Evolutionary conservation across 1,139 yeast genomes (phyloP), one percentile per base, ranked within the genome.

Genomic region (Kodamaea anthophila): DNA sequence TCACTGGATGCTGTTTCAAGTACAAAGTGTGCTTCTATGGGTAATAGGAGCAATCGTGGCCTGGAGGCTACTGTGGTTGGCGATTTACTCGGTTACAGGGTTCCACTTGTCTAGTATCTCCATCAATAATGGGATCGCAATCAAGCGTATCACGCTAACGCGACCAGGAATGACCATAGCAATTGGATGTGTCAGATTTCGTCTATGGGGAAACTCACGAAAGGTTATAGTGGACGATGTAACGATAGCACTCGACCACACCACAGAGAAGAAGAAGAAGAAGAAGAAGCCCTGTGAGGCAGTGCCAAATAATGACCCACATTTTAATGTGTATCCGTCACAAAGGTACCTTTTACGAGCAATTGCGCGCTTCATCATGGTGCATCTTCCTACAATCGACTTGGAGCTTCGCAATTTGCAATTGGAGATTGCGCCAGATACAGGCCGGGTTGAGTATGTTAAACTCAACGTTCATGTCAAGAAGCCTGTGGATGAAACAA

Each of bases 121-220:
- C 15, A 52, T 65, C 22, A 61, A 58, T 41, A 65, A 65, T 42
- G 71, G 72, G 11, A 34, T 66, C 4, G 59, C 53, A 58, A 46
- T 65, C 40, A 59, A 63, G 38, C 49, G 57, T 9, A 42, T 65
- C 15, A 33, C 51, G 5, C 31, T 56, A 23, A 38, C 36, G 9
- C 35, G 46, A 15, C 39, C 36, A 14, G 32, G 32, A 9, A 13
- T 35, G 3, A 26, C 36, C 5, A 12, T 64, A 2, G 27, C 37
- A 4, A 30, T 58, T 9, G 42, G 48, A 10, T 49, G 61, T 4
- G 25, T 64, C 2, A 39, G 68, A 14, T 44, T 64, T 23, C 41
- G 65, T 28, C 47, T 65, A 16, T 65, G 71, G 70, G 70, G 71
- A 3, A 61, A 60, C 30, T 42, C 60, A 13, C 41, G 57, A 28